Base-by-base conservation (phyloP, 371 early-diverging fungal species). In the Dinochytrium kinnereticum region DNA sequence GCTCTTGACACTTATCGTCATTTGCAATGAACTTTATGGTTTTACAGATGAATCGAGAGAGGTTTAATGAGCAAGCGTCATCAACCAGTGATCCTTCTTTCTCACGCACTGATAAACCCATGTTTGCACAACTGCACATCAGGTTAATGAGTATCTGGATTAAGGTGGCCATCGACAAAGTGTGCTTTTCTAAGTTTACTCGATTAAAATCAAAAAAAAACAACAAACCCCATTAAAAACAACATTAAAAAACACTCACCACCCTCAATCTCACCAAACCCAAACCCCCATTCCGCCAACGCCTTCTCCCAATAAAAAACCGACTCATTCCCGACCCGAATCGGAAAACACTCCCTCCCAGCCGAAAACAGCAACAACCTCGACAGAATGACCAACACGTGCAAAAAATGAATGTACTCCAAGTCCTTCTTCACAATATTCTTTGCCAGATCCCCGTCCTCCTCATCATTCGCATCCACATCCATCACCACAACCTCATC, bases 401-500 rank as follows among this genome's bases (percentile, higher is more conserved):
- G 82, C 55, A 80, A 40, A 34, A 82, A 80, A 38, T 80, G 74
- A 30, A 74, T 44, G 66, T 84, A 84, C 36, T 82, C 78, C n/a
- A 81, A 24, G 59, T 84, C 85, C 34, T 59, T 69, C 2, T 38
- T 26, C 3, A 65, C 19, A 38, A 76, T 70, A 37, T 71, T 69
- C 49, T 59, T 26, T 24, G 40, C 19, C 19, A 28, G n/a, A 19
- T 19, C 66, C 68, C 38, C 28, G n/a, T n/a, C n/a, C 36, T 55
- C 76, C 19, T 84, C 84, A 1, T 84, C 84, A 40, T 73, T 72
- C 1, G 53, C 73, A 36, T 84, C 84, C 19, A 81, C 79, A 72
- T 84, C 84, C 73, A 80, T 69, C 49, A 84, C 84, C 1, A 84
- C 67, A 28, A 84, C 76, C 50, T 84, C 84, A 51, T 81, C 76